Percentiles rank a stretch among this genome's conserved stretches.
phyloP scores from a whole-genome alignment of 768 basidiomycete species.

The Crassisporium funariophilum region DNA sequence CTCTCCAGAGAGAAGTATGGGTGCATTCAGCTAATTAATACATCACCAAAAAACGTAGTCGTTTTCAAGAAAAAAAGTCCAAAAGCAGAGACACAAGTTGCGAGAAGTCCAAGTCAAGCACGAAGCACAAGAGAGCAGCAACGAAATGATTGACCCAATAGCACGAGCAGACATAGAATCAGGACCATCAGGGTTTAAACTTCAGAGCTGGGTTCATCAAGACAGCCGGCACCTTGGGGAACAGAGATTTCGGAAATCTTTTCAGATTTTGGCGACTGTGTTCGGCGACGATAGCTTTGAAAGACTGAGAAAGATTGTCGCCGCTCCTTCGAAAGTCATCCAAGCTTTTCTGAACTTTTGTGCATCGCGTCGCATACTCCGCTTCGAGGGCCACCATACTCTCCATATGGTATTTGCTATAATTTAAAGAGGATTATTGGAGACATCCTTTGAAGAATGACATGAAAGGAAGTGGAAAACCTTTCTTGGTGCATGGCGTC shows the following conservation, averaged over 20 bases:
- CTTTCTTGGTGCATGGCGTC: slow-evolving; percentile 45
- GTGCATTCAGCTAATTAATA: no score
- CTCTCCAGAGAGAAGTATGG: no score
- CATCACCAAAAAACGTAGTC: no score
- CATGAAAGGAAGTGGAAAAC: slow-evolving; percentile 28
- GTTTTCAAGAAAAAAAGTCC: neutral
- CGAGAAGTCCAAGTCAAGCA: no score
- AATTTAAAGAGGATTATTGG: neutral
- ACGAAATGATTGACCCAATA: no score
- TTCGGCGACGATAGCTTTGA: slow-evolving; percentile 44
- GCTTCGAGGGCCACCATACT: slow-evolving; percentile 55
- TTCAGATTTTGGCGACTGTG: slow-evolving; percentile 52
- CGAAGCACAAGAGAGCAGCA: neutral
- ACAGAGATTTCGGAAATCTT: slow-evolving; percentile 50
- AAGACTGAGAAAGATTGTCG: slow-evolving; percentile 33
- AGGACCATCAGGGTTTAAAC: neutral
- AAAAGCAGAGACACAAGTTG: no score
- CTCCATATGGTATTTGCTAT: slow-evolving; percentile 55
- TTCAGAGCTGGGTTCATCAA: slow-evolving; percentile 12
- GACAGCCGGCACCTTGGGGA: slow-evolving; percentile 29
- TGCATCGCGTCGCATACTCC: slow-evolving; percentile 48
- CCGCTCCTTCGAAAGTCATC: slow-evolving; percentile 45
- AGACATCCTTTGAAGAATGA: neutral
- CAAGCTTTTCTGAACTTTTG: slow-evolving; percentile 39
- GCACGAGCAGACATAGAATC: neutral